These are phyloP conservation scores for Pseudopithomyces chartarum DNA, from an alignment of 2,329 filamentous ascomycete species.

Conservation along the genomic window DNA sequence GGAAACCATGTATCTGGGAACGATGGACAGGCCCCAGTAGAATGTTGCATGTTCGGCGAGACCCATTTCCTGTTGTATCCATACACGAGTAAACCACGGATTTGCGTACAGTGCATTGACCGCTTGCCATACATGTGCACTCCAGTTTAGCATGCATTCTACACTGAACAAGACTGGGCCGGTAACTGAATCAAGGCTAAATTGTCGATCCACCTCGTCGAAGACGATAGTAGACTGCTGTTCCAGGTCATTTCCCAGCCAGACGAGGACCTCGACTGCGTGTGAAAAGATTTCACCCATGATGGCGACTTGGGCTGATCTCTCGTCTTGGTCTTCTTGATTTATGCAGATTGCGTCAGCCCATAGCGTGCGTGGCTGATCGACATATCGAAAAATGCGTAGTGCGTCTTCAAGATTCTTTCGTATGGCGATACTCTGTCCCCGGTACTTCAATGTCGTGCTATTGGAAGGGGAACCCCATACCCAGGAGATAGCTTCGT, in stretches of 20 bases:
- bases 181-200: too few species aligned
- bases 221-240: background rate
- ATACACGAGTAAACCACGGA: background rate
- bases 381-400: too few species aligned
- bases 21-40: background rate
- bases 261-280: background rate
- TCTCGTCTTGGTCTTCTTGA: too few species aligned
- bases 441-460: background rate
- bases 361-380: too few species aligned
- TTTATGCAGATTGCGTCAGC: background rate
- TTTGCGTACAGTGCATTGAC: background rate
- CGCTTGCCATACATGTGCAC: background rate
- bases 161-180: background rate
- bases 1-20: background rate
- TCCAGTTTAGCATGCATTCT: background rate
- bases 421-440: background rate
- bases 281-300: background rate
- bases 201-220: background rate
- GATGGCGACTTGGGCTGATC: too few species aligned
- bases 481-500: background rate
- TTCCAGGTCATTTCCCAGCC: background rate
- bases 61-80: background rate
- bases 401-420: too few species aligned
- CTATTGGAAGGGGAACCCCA: background rate
- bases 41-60: background rate